phyloP scores from a whole-genome alignment of 805 yeast species.

The Jamesozyma piceae region DNA sequence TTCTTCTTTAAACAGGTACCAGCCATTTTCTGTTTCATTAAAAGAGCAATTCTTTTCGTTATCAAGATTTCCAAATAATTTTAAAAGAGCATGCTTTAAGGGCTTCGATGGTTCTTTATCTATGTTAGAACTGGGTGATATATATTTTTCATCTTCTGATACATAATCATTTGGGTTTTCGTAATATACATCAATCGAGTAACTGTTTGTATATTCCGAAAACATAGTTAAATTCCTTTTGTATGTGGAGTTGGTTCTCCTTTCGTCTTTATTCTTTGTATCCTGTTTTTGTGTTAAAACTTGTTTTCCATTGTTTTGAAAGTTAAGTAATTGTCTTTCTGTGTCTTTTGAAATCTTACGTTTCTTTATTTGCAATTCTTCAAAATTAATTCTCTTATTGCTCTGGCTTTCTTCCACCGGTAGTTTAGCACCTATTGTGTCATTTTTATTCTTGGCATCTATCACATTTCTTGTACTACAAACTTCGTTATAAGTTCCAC shows the following conservation, averaged over 20 bases:
- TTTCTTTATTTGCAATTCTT: constrained; percentile 1
- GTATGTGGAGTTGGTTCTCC: background rate
- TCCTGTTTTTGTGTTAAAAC: background rate
- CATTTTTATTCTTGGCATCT: background rate
- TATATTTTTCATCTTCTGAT: background rate
- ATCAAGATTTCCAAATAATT: background rate
- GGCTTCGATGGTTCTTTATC: background rate
- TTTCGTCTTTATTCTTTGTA: background rate
- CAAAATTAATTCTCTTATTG: background rate
- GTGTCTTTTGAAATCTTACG: background rate
- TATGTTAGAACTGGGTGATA: background rate
- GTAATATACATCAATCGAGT: background rate
- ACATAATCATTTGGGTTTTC: background rate
- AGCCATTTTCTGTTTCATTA: background rate
- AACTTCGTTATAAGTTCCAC: background rate
- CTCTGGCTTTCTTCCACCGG: background rate
- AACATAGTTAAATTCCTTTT: constrained; percentile 3
- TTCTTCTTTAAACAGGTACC: background rate
- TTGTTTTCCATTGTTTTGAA: background rate
- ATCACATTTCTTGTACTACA: no score
- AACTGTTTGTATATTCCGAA: constrained; percentile 14
- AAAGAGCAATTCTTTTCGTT: no score
- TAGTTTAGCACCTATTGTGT: background rate
- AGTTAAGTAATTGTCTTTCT: constrained; percentile 1
- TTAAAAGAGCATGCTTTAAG: background rate